phyloP scores from a whole-genome alignment of 140 eudicot genomes.

The Oenanthe javanica region DNA sequence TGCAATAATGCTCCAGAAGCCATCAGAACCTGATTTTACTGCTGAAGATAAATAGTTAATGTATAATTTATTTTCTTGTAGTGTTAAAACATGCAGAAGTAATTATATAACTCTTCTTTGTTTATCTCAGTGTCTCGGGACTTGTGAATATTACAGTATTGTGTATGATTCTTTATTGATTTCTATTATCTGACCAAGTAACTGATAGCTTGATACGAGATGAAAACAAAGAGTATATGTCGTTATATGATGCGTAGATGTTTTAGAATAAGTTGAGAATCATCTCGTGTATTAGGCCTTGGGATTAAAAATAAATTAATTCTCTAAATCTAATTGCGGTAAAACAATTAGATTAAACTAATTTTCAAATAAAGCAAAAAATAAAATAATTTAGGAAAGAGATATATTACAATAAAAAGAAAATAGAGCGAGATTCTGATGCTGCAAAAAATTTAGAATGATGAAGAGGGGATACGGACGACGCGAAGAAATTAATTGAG shows the following conservation, averaged over 20 bases:
- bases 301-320: too few relatives aligned
- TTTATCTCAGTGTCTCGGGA: not conserved
- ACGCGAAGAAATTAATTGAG: too few relatives aligned
- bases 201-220: not conserved
- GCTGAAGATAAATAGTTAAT: constrained; percentile 42
- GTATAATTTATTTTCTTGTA: not conserved
- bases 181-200: not conserved
- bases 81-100: not conserved
- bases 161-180: not conserved
- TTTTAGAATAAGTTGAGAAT: not conserved
- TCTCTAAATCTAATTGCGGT: too few relatives aligned
- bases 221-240: not conserved
- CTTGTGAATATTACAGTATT: not conserved
- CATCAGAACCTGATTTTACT: constrained; percentile 96
- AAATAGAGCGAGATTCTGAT: too few relatives aligned
- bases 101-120: not conserved
- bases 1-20: constrained; percentile 83
- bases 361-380: too few relatives aligned
- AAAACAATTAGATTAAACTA: too few relatives aligned
- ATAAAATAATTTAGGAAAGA: too few relatives aligned
- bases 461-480: too few relatives aligned
- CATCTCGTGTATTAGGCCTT: not conserved
- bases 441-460: too few relatives aligned
- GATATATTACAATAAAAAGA: too few relatives aligned
- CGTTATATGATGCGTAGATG: not conserved